Evolutionary conservation across 768 basidiomycete species (phyloP), one percentile per base, ranked within the genome.

Genomic region (Russula olivacea): DNA sequence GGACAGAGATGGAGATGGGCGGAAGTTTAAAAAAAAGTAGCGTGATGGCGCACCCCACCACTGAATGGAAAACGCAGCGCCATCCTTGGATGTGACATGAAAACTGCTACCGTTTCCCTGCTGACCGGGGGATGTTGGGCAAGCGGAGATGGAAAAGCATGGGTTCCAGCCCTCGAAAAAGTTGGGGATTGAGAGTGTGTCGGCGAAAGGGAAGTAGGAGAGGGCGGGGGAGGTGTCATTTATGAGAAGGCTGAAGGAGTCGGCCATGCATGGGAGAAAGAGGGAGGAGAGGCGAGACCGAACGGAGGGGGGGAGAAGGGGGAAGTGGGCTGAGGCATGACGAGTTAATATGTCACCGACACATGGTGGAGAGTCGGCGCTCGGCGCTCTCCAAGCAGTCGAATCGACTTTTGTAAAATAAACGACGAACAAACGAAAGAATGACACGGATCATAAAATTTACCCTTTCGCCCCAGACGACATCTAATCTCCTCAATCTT

Each of bases 221-320:
- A 90, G 75, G 51, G 77, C 69, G 4, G 88, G 88, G 48, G 88
- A 89, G 58, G 83, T 83, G 71, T 89, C 83, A 72, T 86, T 81
- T 68, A 91, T 76, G 62, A 72, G 66, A 73, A 88, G 63, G 61
- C 61, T 58, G 67, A 74, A 73, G 21, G 69, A 61, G 68, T 74
- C 70, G 43, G 74, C 75, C 78, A 79, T 81, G 71, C 73, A 74
- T 72, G 66, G 40, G 65, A 68, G 45, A 9, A 43, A 1, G 32
- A 23, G 21, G 28, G 34, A 19, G 17, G 30, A n/a, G 53, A 32
- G 41, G 6, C 32, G 55, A 30, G 41, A 17, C 41, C 12, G 23
- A 28, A 19, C 28, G 34, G 32, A 11, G 32, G 61, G 61, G 55
- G 61, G 50, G 40, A n/a, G 51, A 40, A 47, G 51, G 11, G 10